Conservation (phyloP, 2,329 filamentous ascomycete genomes). For the Penicillium fuscoglaucum region DNA sequence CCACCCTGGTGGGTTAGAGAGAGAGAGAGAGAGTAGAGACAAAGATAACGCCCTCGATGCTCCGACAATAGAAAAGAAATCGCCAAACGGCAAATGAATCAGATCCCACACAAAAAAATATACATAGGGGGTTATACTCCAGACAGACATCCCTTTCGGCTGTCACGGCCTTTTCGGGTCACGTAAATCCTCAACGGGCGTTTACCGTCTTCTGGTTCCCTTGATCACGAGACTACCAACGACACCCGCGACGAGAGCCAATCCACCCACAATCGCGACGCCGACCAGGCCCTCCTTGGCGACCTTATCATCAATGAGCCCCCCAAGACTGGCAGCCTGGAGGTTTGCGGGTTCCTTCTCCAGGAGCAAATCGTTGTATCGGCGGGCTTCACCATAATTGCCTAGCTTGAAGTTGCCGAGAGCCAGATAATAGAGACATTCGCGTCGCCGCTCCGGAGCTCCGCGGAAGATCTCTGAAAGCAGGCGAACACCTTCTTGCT, state of each 20-base stretch:
- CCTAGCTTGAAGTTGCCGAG: conserved; percentile 98
- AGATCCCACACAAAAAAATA: conserved; percentile 4
- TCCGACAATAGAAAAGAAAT: conserved; percentile 12
- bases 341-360: conserved; percentile 90
- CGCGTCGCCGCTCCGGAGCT: conserved; percentile 86
- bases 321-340: conserved; percentile 81
- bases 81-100: conserved; percentile 12
- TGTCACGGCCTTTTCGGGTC: conserved; percentile 23
- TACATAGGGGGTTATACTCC: conserved; percentile 12
- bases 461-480: conserved; percentile 96
- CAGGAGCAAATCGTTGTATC: conserved; percentile 90
- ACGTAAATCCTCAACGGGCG: conserved; percentile 10
- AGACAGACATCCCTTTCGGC: conserved; percentile 12
- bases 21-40: conserved; percentile 5
- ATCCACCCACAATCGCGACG: conserved; percentile 89
- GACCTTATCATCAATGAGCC: conserved; percentile 93
- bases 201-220: conserved; percentile 64
- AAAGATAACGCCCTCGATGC: conserved; percentile 19
- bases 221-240: conserved; percentile 84
- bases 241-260: conserved; percentile 90
- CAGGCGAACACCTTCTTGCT: conserved; percentile 90
- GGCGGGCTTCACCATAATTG: conserved; percentile 90
- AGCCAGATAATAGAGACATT: conserved; percentile 97
- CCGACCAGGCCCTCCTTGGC: conserved; percentile 91
- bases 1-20: not conserved